Conservation (phyloP, 2,329 filamentous ascomycete species). For the Aspergillus oerlinghausenensis region DNA sequence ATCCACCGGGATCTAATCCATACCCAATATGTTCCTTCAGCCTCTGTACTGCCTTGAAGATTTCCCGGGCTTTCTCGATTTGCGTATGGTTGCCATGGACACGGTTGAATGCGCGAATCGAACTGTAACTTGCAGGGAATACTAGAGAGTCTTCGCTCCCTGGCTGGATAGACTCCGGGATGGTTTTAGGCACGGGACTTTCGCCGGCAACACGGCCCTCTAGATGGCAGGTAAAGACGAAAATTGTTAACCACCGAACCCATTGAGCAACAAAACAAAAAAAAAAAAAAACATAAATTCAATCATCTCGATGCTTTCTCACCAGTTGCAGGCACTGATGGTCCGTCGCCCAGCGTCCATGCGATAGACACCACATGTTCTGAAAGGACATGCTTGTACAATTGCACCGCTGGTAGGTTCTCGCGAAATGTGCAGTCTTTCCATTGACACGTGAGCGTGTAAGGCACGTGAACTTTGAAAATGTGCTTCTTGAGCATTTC, state of each 20-base stretch:
- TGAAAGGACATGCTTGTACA: slow-evolving; percentile 50
- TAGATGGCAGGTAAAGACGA: slow-evolving; percentile 9
- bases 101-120: slow-evolving; percentile 39
- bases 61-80: slow-evolving; percentile 44
- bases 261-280: slow-evolving; percentile 16
- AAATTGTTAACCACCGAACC: slow-evolving; percentile 12
- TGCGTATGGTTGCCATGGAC: slow-evolving; percentile 39
- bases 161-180: slow-evolving; percentile 36
- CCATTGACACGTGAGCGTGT: slow-evolving; percentile 25
- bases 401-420: slow-evolving; percentile 29
- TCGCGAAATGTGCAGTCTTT: slow-evolving; percentile 17
- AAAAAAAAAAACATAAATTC: slow-evolving; percentile 27
- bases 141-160: slow-evolving; percentile 31
- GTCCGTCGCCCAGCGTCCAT: slow-evolving; percentile 59
- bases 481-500: slow-evolving; percentile 57
- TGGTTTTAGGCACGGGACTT: slow-evolving; percentile 34
- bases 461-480: slow-evolving; percentile 48
- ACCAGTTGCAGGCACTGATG: slow-evolving; percentile 52
- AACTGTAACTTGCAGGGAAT: slow-evolving; percentile 30
- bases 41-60: slow-evolving; percentile 43
- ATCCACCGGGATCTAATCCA: slow-evolving; percentile 51
- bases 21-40: slow-evolving; percentile 51
- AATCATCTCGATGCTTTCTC: slow-evolving; percentile 34
- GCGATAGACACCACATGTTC: slow-evolving; percentile 51
- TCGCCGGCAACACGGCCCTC: slow-evolving; percentile 9